These are phyloP conservation scores for Colletotrichum falcatum DNA, from an alignment of 2,329 filamentous ascomycete species.

Conservation along the genomic window DNA sequence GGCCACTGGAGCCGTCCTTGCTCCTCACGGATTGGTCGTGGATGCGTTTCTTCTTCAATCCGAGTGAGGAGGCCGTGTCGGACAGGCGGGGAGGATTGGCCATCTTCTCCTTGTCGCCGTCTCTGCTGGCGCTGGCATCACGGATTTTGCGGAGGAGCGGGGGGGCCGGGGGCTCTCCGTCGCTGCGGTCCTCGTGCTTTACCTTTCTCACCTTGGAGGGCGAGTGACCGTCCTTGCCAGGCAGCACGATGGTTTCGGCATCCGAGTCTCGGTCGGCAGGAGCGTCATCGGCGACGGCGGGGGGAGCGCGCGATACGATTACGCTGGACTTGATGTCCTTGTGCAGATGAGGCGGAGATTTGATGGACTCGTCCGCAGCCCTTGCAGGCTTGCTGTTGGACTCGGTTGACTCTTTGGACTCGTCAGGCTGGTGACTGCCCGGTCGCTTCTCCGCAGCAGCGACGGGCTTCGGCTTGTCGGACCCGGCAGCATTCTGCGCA, in stretches of 20 bases:
- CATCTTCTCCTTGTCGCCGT: conserved; percentile 50
- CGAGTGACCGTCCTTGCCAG: conserved; percentile 73
- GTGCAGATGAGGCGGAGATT: conserved; percentile 25
- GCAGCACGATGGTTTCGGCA: conserved; percentile 77
- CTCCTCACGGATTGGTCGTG: conserved; percentile 53
- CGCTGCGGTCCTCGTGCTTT: conserved; percentile 73
- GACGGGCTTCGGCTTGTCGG: conserved; percentile 70
- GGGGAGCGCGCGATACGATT: conserved; percentile 46
- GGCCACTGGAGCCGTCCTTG: conserved; percentile 67
- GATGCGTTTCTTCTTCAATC: conserved; percentile 63
- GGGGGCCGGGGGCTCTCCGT: conserved; percentile 61
- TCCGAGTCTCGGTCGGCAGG: conserved; percentile 73
- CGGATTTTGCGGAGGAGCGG: conserved; percentile 49
- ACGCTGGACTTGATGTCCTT: conserved; percentile 43
- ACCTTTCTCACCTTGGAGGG: conserved; percentile 73
- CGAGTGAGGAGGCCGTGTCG: conserved; percentile 45
- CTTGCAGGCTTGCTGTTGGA: conserved; percentile 32
- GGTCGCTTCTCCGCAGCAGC: conserved; percentile 62
- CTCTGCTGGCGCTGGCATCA: conserved; percentile 50
- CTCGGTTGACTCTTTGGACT: conserved; percentile 42
- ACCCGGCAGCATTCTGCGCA: conserved; percentile 75
- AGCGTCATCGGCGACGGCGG: conserved; percentile 54
- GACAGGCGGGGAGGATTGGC: conserved; percentile 47
- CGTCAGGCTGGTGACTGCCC: conserved; percentile 46
- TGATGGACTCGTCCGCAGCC: conserved; percentile 34